These are phyloP conservation scores for Podospora pseudoanserina DNA, from an alignment of 495 filamentous ascomycete species.

Conservation along the genomic window DNA sequence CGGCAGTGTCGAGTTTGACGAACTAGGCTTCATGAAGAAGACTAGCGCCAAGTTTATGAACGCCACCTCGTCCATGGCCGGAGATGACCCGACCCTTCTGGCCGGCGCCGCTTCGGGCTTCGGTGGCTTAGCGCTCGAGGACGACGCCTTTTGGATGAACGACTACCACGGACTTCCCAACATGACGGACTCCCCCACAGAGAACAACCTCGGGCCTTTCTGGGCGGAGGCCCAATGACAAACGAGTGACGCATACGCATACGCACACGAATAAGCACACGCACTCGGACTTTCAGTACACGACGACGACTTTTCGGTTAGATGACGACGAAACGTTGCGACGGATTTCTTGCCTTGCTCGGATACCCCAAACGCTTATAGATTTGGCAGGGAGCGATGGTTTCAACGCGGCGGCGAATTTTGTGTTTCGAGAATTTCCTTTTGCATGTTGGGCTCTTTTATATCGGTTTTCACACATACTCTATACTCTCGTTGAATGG, in stretches of 20 bases:
- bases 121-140: conserved; percentile 28
- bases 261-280: neutral
- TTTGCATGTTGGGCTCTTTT: conserved; percentile 8
- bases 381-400: conserved; percentile 3
- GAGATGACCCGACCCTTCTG: conserved; percentile 34
- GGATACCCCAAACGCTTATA: conserved; percentile 9
- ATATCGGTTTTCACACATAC: neutral
- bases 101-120: conserved; percentile 18
- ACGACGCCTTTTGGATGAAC: conserved; percentile 35
- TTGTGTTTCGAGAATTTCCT: conserved; percentile 5
- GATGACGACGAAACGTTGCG: conserved; percentile 11
- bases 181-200: conserved; percentile 32
- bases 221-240: conserved; percentile 33
- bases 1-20: conserved; percentile 58
- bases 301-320: conserved; percentile 4
- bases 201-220: conserved; percentile 26
- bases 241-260: neutral
- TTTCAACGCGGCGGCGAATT: conserved; percentile 7
- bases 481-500: neutral
- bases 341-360: conserved; percentile 16
- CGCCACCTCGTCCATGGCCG: conserved; percentile 34
- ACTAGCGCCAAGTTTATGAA: conserved; percentile 40
- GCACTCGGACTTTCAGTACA: neutral
- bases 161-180: conserved; percentile 27
- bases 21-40: conserved; percentile 53